Percentiles rank a stretch among this genome's conserved stretches.
Evolutionary conservation across 176 grass and related monocot species (phyloP).

Genomic region (Hyparrhenia diplandra): DNA sequence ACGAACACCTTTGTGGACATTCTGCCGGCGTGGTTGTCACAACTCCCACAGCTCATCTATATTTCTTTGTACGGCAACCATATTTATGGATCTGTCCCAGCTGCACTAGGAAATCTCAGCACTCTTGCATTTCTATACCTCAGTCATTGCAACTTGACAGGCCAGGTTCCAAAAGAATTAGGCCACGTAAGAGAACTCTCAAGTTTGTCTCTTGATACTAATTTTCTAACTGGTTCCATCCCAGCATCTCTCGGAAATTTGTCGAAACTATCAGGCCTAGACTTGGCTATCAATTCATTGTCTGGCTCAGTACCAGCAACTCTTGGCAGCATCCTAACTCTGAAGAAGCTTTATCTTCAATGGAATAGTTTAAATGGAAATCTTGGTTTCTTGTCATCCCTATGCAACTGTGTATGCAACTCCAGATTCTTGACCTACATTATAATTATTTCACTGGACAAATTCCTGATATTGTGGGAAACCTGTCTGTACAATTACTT

Average conservation of each 20-base stretch:
- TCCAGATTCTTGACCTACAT: no score
- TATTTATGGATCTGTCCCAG: not conserved
- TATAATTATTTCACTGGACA: no score
- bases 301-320: not conserved
- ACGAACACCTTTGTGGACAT: not conserved
- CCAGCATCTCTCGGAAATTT: not conserved
- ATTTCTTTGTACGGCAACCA: not conserved
- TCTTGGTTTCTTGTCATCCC: not conserved
- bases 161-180: not conserved
- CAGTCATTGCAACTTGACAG: not conserved
- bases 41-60: not conserved
- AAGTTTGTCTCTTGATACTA: not conserved
- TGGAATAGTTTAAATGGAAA: not conserved
- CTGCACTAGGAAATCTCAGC: not conserved
- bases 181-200: not conserved
- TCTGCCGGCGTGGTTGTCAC: not conserved
- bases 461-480: no score
- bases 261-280: not conserved
- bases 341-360: fast-evolving
- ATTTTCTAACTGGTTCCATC: not conserved
- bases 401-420: no score
- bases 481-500: no score
- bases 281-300: not conserved
- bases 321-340: not conserved
- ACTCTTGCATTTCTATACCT: not conserved